Evolutionary conservation across 1,139 yeast species (phyloP).

Genomic region (Kurtzmaniella natalensis): DNA sequence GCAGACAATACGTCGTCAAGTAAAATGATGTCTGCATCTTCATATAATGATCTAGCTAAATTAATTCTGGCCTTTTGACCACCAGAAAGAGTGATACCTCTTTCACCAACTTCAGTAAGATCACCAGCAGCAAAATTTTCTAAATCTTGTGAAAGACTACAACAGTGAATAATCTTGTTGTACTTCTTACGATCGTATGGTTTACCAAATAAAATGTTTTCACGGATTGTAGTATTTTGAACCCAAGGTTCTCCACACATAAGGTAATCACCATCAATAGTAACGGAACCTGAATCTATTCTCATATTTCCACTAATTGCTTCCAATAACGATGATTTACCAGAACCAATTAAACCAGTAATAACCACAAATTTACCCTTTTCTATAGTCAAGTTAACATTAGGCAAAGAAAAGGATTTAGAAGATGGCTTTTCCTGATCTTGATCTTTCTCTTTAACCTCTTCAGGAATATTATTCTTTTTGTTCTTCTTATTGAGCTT

Average conservation of each 20-base stretch:
- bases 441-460: background rate
- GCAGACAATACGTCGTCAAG: slow-evolving; percentile 43
- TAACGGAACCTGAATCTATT: slow-evolving; percentile 24
- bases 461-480: slow-evolving; percentile 5
- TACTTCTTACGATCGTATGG: slow-evolving; percentile 27
- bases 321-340: slow-evolving; percentile 34
- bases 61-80: slow-evolving; percentile 42
- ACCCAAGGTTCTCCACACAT: slow-evolving; percentile 41
- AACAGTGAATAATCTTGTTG: slow-evolving; percentile 27
- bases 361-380: slow-evolving; percentile 32
- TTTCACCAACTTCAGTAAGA: slow-evolving; percentile 39
- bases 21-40: slow-evolving; percentile 27
- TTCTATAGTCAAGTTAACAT: slow-evolving; percentile 25
- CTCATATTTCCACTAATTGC: slow-evolving; percentile 39
- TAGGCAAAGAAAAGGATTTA: slow-evolving; percentile 19
- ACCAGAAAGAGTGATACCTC: slow-evolving; percentile 40
- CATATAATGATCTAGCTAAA: slow-evolving; percentile 40
- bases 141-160: slow-evolving; percentile 39
- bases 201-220: slow-evolving; percentile 37
- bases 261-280: slow-evolving; percentile 24
- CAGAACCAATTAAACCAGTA: slow-evolving; percentile 41
- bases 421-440: slow-evolving; percentile 3
- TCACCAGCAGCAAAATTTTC: slow-evolving; percentile 31
- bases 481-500: background rate
- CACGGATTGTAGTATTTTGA: slow-evolving; percentile 42